Conservation (phyloP, 345 rosid genomes). For the Eucalyptus coolabah region DNA sequence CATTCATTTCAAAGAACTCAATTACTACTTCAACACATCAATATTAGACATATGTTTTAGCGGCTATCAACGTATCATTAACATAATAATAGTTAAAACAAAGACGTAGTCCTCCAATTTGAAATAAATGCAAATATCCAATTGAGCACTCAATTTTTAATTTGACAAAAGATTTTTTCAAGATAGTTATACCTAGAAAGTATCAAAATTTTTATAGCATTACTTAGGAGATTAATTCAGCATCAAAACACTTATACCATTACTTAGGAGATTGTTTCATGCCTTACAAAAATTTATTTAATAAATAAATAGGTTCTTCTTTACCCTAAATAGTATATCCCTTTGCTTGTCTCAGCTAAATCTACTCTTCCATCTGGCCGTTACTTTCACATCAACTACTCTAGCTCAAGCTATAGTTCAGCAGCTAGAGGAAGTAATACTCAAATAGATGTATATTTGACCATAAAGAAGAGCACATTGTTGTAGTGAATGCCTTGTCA, state of each 20-base stretch:
- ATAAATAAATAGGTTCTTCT: not conserved
- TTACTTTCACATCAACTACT: not conserved
- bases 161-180: too few relatives aligned
- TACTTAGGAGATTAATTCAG: too few relatives aligned
- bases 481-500: not conserved
- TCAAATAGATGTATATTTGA: not conserved
- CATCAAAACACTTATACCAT: not conserved
- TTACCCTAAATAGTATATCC: not conserved
- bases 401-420: not conserved
- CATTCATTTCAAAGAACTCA: not conserved
- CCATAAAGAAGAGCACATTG: not conserved
- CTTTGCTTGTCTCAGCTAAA: not conserved
- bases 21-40: not conserved
- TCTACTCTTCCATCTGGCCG: not conserved
- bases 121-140: too few relatives aligned
- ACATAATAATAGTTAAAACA: too few relatives aligned
- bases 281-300: not conserved
- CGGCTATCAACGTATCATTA: not conserved
- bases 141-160: too few relatives aligned
- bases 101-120: not conserved
- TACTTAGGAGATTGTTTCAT: not conserved
- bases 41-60: not conserved
- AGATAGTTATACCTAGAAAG: not conserved
- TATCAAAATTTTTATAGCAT: not conserved
- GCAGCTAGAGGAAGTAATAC: not conserved